Evolutionary conservation across 257 asterid genomes (phyloP).

Genomic region (Solanum medicagineum): DNA sequence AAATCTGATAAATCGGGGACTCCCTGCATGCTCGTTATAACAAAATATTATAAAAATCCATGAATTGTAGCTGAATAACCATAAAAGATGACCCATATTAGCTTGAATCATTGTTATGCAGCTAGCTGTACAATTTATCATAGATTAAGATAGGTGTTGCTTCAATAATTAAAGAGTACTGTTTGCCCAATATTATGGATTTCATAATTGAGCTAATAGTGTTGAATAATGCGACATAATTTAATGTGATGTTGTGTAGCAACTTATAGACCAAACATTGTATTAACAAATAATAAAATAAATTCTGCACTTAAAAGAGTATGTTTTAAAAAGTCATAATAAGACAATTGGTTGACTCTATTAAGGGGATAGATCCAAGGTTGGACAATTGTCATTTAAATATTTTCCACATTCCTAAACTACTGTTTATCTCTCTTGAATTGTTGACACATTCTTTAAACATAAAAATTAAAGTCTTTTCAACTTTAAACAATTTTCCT

Average conservation of each 20-base stretch:
- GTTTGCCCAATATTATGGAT: background rate
- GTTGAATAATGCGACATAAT: background rate
- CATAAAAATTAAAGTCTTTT: too few species aligned
- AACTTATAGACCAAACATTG: background rate
- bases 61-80: background rate
- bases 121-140: background rate
- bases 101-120: background rate
- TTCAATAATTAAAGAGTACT: background rate
- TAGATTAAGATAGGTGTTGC: background rate
- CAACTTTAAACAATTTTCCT: too few species aligned
- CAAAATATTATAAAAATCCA: background rate
- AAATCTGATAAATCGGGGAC: slow-evolving; percentile 46
- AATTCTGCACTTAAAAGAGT: background rate
- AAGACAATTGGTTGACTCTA: background rate
- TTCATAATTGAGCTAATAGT: background rate
- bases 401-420: background rate
- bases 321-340: background rate
- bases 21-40: slow-evolving; percentile 27
- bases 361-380: background rate
- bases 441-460: too few species aligned
- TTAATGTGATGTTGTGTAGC: background rate
- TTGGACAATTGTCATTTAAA: background rate
- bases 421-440: background rate
- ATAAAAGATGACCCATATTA: background rate
- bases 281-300: background rate